Base-by-base conservation (phyloP, 352 stramenopile genomes). In the Globisporangium spiculum region DNA sequence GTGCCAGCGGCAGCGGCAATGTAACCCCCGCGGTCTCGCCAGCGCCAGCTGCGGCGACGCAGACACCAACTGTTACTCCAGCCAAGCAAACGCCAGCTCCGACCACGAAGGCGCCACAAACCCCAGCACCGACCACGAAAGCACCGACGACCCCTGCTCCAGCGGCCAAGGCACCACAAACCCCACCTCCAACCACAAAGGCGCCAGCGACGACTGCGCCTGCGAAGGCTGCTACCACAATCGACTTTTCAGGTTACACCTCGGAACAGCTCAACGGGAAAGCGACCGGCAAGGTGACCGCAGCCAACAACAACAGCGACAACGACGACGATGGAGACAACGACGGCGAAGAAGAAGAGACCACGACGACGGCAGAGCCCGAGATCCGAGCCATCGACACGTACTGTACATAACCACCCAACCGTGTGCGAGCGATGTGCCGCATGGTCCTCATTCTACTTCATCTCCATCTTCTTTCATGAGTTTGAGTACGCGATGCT, bases 241-340 rank as follows among this genome's bases (percentile, higher is more conserved):
- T 62, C 58, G 36, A 70, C 36, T 70, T 70, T 24, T 70, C 65
- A 18, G 30, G 20, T 3, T 70, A 65, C 57, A 69, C 55, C 4
- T 41, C 38, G 27, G 65, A 56, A 26, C 30, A 69, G 65, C 65
- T 70, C 44, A 64, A 60, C 3, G 65, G 48, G 26, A 41, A 38
- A 9, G 7, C 26, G 5, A 58, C 53, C 53, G 53, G 54, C 16
- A 56, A 56, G 53, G 27, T 60, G 7, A 48, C 56, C 36, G 27
- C 41, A 2, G 24, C 24, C 18, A 56, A 27, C 53, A 36, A 41
- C 6, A 46, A 41, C 5, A 44, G 60, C 24, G 53, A 64, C 18
- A 26, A 38, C 1, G 44, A 60, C 16, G 59, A 62, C 24, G 61
- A 60, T 1, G 50, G 24, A 3, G 62, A 46, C 12, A 26, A 34